These are phyloP conservation scores for Penicillium freii DNA, from an alignment of 2,329 filamentous ascomycete genomes.

Conservation along the genomic window DNA sequence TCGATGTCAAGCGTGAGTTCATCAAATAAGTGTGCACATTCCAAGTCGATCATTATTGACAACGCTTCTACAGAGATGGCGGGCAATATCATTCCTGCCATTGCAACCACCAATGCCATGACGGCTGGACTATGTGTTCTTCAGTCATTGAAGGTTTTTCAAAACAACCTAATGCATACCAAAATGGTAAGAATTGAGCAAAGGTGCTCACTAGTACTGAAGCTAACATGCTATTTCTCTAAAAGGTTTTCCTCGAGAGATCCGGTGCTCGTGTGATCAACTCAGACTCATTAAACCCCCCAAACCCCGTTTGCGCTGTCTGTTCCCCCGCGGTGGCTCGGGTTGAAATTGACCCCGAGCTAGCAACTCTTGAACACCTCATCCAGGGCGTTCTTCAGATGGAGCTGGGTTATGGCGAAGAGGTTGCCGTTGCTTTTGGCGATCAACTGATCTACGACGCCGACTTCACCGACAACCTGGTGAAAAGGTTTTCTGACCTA, in stretches of 20 bases:
- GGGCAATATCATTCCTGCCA: constrained; percentile 97
- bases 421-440: constrained; percentile 74
- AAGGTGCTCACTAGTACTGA: background rate
- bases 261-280: constrained; percentile 60
- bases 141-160: constrained; percentile 87
- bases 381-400: constrained; percentile 70
- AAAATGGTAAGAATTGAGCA: constrained; percentile 61
- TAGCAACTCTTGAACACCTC: constrained; percentile 74
- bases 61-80: constrained; percentile 70
- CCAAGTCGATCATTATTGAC: background rate
- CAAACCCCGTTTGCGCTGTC: constrained; percentile 79
- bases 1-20: constrained; percentile 76
- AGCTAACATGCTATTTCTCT: background rate
- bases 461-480: constrained; percentile 81
- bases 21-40: background rate
- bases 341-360: constrained; percentile 65
- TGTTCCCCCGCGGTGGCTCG: constrained; percentile 72
- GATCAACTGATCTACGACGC: constrained; percentile 80
- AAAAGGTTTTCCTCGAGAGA: constrained; percentile 72
- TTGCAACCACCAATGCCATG: constrained; percentile 96
- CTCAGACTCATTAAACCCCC: constrained; percentile 56
- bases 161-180: constrained; percentile 65
- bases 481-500: constrained; percentile 74
- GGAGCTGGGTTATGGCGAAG: constrained; percentile 74
- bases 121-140: constrained; percentile 89